Evolutionary conservation across 1,284 basidiomycete genomes (phyloP).

Genomic region (Sphaerobolus stellatus): DNA sequence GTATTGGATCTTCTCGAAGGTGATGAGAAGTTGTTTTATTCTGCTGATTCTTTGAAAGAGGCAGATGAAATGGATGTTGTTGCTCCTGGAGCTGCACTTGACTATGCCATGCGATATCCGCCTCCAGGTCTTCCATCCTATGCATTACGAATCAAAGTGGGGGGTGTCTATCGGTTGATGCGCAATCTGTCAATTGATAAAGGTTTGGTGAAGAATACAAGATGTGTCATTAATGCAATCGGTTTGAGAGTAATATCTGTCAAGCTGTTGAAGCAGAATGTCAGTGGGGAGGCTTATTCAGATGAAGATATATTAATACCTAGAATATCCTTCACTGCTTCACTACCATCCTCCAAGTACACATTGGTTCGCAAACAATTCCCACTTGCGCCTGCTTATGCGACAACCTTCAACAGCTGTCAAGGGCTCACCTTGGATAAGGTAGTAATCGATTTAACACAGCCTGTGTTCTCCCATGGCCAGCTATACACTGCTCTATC

Average conservation of each 20-base stretch:
- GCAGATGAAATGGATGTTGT: no score
- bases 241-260: neutral
- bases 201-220: neutral
- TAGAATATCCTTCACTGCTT: constrained; percentile 33
- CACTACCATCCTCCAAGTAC: constrained; percentile 29
- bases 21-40: no score
- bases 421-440: constrained; percentile 41
- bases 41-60: no score
- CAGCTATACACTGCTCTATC: constrained; percentile 46
- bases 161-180: no score
- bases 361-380: constrained; percentile 39
- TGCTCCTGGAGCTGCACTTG: no score
- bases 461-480: constrained; percentile 42
- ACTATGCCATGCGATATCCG: no score
- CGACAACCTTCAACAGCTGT: constrained; percentile 36
- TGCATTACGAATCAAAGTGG: no score
- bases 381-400: constrained; percentile 23
- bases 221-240: neutral
- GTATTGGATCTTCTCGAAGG: no score
- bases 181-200: no score
- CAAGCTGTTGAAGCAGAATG: neutral
- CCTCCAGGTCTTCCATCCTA: no score
- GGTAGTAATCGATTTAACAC: constrained; percentile 36
- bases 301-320: constrained; percentile 29
- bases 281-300: neutral